Base-by-base conservation (phyloP, 768 basidiomycete genomes). In the Calocera viscosa region DNA sequence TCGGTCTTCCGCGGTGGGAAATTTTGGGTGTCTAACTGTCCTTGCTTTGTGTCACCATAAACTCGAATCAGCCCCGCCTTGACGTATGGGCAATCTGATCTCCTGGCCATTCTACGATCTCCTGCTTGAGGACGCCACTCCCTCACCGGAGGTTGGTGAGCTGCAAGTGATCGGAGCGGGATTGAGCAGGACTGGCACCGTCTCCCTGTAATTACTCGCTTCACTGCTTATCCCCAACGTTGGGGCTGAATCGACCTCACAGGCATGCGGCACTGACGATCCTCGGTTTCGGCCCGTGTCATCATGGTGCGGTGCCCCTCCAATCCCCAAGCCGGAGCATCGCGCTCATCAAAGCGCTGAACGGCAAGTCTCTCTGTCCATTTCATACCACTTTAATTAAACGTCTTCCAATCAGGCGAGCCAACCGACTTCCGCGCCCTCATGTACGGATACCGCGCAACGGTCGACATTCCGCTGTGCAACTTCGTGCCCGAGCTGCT, bases 401-500 rank as follows among this genome's bases (percentile, higher is more conserved):
- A 28, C 53, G 5, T 30, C 53, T 28, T 3, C 26, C n/a, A n/a
- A n/a, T 2, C 53, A 28, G 53, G 53, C 53, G 30, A 60, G 30
- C 53, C 53, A 7, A 47, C 43, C 53, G 53, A 60, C 30, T 60
- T 16, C 30, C 53, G 53, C 19, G 2, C 24, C 2, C 5, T 26
- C 26, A 60, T 60, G 53, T 26, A 26, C 11, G 53, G 30, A 5
- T 26, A 32, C 26, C 24, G 53, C 24, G 2, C 26, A 5, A 60
- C 22, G 30, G 53, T 60, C 26, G 53, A 32, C 53, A 22, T 16
- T 5, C 26, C 53, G 7, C 10, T 26, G 14, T 60, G 26, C 26
- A 26, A 16, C 53, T 22, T 28, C 53, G 53, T 60, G 11, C 53
- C 53, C 65, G 65, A 66, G 14, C 65, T 66, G 24, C n/a, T 66